phyloP scores from a whole-genome alignment of 2,329 filamentous ascomycete species.

The Colletotrichum chlorophyti region DNA sequence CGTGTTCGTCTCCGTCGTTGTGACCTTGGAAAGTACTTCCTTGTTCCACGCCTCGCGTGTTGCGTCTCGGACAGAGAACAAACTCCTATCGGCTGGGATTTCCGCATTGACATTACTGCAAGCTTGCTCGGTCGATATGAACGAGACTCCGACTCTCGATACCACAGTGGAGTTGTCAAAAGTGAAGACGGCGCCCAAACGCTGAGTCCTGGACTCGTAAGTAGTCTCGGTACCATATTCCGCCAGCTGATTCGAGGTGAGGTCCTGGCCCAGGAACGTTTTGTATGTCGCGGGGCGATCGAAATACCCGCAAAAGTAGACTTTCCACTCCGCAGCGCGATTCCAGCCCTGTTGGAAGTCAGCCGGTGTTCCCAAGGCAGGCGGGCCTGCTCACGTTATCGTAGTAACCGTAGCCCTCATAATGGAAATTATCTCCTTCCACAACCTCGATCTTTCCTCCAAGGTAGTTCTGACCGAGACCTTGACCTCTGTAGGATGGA shows the following conservation, averaged over 20 bases:
- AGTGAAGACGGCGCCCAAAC: conserved; percentile 60
- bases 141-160: conserved; percentile 71
- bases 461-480: conserved; percentile 67
- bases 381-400: conserved; percentile 56
- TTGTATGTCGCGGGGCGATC: conserved; percentile 51
- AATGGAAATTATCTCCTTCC: conserved; percentile 52
- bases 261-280: conserved; percentile 48
- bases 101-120: conserved; percentile 64
- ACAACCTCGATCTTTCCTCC: conserved; percentile 63
- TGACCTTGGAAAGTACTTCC: conserved; percentile 68
- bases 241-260: conserved; percentile 37
- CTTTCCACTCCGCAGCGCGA: conserved; percentile 65
- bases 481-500: conserved; percentile 65
- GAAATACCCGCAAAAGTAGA: conserved; percentile 70
- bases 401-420: conserved; percentile 67
- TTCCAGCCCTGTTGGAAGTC: conserved; percentile 62
- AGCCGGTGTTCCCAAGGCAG: conserved; percentile 1
- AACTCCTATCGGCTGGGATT: conserved; percentile 53
- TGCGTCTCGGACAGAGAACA: conserved; percentile 51
- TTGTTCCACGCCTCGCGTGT: conserved; percentile 65
- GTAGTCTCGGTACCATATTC: conserved; percentile 40
- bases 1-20: conserved; percentile 61
- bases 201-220: conserved; percentile 43
- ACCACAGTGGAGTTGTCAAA: conserved; percentile 55
- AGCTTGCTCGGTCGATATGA: conserved; percentile 67